Base-by-base conservation (phyloP, 192 early-diverging fungal genomes). In the Coemansia sp. region DNA sequence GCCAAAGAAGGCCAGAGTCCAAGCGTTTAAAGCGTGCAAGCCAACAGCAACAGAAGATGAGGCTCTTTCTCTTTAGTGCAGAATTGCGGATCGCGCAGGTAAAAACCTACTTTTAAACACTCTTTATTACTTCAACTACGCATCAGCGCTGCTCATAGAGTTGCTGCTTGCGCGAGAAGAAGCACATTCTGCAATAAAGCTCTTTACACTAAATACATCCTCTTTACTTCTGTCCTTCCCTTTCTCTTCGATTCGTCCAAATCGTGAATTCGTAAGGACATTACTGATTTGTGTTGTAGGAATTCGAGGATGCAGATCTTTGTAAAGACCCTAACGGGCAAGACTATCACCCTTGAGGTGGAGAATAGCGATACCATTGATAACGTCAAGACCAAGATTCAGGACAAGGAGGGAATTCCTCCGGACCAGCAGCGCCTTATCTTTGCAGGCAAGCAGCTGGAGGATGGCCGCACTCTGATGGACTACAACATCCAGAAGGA, bases 401-500 rank as follows among this genome's bases (percentile, higher is more conserved):
- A 91, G 79, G 88, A 93, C 60, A 92, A 90, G 84, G 92, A 93
- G 78, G 91, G 91, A 27, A 92, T 92, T 48, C 90, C 90, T 19
- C 90, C 90, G 56, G 90, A 92, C 71, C 90, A 92, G 79, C 90
- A 91, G 71, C 87, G 90, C 54, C 84, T 91, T 18, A 90, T 91
- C 56, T 92, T 91, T 48, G 90, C 90, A 31, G 90, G 90, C 54
- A 92, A 92, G 82, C 90, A 92, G 79, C 78, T 92, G 19, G 89
- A 92, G 62, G 90, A 92, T 66, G 90, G 88, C 53, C 87, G 90
- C 52, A 74, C 81, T 1, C 78, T 92, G 2, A 83, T 81, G 7
- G 90, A 92, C 73, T 90, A 92, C 83, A 90, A 92, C 80, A 90
- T 90, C 74, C 90, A 92, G 75, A 90, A 92, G 85, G 90, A 92